phyloP scores from a whole-genome alignment of 768 basidiomycete species.

The Lyophyllum atratum region DNA sequence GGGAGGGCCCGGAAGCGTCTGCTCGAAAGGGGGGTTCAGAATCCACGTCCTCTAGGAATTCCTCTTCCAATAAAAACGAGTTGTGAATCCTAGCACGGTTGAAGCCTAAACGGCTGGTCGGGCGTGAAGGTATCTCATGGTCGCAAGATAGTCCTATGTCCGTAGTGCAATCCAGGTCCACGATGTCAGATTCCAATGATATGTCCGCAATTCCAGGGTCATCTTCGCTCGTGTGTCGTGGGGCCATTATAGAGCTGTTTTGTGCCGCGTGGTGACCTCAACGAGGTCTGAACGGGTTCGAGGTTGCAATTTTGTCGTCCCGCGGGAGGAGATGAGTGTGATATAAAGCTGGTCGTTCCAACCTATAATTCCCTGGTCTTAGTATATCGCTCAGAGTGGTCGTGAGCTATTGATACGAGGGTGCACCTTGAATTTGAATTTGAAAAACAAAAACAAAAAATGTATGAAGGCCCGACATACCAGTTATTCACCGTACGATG shows the following conservation, averaged over 20 bases:
- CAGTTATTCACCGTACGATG: background rate
- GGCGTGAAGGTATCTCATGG: slow-evolving; percentile 40
- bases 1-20: slow-evolving; percentile 15
- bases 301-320: background rate
- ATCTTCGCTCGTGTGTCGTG: background rate
- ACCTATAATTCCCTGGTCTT: background rate
- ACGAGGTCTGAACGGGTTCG: slow-evolving; percentile 2
- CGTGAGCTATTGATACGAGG: background rate
- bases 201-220: background rate
- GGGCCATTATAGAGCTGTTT: slow-evolving; percentile 1
- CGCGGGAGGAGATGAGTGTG: background rate
- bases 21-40: slow-evolving; percentile 1
- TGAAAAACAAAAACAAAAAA: background rate
- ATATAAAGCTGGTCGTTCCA: background rate
- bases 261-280: slow-evolving; percentile 11
- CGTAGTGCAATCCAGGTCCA: slow-evolving; percentile 17
- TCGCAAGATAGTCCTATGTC: slow-evolving; percentile 10
- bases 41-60: background rate
- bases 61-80: slow-evolving; percentile 6
- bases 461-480: background rate
- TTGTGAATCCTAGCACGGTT: slow-evolving; percentile 22
- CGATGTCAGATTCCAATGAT: slow-evolving; percentile 24
- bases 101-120: slow-evolving; percentile 52
- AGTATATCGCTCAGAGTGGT: background rate
- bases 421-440: background rate